Evolutionary conservation across 305 asterid genomes (phyloP).

Genomic region (Fraxinus xanthoxyloides): DNA sequence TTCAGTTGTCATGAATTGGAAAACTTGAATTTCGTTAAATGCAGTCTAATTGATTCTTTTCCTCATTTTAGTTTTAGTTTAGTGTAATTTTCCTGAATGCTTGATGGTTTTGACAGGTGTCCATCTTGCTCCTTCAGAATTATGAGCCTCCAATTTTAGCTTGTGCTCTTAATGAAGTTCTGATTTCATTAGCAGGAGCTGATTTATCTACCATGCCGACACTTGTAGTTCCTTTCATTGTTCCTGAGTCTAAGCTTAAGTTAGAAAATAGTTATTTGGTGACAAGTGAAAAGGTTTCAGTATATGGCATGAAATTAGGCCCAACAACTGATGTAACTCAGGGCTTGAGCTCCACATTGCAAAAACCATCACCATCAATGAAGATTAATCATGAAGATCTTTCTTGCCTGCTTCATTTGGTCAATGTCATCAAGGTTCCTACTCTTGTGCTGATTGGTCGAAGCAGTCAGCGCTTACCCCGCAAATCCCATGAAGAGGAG

Average conservation of each 20-base stretch:
- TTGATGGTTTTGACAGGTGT: conserved; percentile 45
- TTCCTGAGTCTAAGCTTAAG: conserved; percentile 64
- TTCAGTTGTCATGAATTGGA: neutral
- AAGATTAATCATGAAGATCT: conserved; percentile 65
- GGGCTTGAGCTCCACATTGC: conserved; percentile 47
- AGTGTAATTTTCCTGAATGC: neutral
- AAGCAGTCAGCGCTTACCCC: conserved; percentile 32
- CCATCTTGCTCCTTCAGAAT: conserved; percentile 57
- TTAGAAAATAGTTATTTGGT: conserved; percentile 39
- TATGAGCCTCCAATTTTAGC: conserved; percentile 68
- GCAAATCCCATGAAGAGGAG: conserved; percentile 39
- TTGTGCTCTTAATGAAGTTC: conserved; percentile 76
- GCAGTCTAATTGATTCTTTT: neutral
- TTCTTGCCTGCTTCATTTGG: conserved; percentile 64
- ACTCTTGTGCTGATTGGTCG: conserved; percentile 56
- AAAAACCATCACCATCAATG: conserved; percentile 36
- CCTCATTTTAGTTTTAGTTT: neutral
- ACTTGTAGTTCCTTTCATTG: conserved; percentile 54
- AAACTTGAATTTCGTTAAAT: neutral
- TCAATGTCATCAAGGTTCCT: conserved; percentile 54
- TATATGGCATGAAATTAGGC: conserved; percentile 63
- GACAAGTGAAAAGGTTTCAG: conserved; percentile 34
- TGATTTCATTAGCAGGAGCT: conserved; percentile 47
- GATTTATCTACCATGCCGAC: conserved; percentile 46
- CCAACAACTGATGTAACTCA: conserved; percentile 41